Percentiles rank a stretch among this genome's conserved stretches.
These are phyloP conservation scores for Chaetomium strumarium DNA, from an alignment of 2,329 filamentous ascomycete genomes.

Conservation along the genomic window DNA sequence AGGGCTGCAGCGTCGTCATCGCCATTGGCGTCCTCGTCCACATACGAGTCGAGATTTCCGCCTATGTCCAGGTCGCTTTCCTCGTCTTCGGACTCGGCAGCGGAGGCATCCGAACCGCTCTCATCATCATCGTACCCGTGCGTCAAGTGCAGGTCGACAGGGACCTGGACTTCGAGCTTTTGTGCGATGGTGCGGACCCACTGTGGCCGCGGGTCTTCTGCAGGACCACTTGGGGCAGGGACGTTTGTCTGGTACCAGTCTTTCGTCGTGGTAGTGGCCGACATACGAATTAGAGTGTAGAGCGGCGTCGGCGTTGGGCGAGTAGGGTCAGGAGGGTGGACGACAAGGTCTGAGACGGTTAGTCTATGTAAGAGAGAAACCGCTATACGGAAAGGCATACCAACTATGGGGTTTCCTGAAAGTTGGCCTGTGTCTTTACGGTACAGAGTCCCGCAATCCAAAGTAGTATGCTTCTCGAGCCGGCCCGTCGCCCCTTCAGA, in stretches of 20 bases:
- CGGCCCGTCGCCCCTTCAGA: conserved; percentile 23
- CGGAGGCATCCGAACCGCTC: conserved; percentile 11
- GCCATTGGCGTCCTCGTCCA: conserved; percentile 18
- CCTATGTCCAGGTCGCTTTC: conserved; percentile 17
- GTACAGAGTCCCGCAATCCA: conserved; percentile 44
- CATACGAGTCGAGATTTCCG: conserved; percentile 6
- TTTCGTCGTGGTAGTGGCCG: conserved; percentile 44
- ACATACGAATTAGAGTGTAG: conserved; percentile 49
- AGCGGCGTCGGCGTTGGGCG: conserved; percentile 34
- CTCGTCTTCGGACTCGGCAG: conserved; percentile 12
- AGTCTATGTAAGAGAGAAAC: not conserved
- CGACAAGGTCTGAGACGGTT: conserved; percentile 39
- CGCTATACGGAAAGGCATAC: conserved; percentile 25
- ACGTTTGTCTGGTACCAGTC: conserved; percentile 51
- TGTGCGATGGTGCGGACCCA: conserved; percentile 46
- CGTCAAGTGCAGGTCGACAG: conserved; percentile 38
- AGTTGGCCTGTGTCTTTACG: conserved; percentile 14
- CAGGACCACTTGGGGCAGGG: conserved; percentile 23
- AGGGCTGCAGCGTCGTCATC: conserved; percentile 13
- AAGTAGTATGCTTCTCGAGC: conserved; percentile 33
- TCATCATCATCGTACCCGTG: conserved; percentile 30
- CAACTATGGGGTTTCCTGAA: conserved; percentile 42
- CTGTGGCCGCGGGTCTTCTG: conserved; percentile 28
- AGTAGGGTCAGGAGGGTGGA: conserved; percentile 35
- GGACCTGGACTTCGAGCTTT: conserved; percentile 39